Percentiles rank a stretch among this genome's conserved stretches.
These are phyloP conservation scores for Mycena venus DNA, from an alignment of 768 basidiomycete species.

Conservation along the genomic window DNA sequence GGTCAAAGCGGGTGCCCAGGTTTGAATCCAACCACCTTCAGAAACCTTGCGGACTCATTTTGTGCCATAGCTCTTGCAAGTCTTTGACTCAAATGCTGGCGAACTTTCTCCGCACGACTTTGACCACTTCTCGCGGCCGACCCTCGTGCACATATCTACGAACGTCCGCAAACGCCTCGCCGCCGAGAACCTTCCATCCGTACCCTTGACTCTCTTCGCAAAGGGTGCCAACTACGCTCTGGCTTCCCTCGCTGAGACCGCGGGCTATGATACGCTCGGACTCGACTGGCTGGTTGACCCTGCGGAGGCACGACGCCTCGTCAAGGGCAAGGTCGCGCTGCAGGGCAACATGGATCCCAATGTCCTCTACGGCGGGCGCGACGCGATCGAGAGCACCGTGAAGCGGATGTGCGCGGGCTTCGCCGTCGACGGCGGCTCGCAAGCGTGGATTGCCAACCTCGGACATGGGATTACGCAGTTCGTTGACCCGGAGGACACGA, in stretches of 20 bases:
- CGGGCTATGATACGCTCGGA: slow-evolving; percentile 90
- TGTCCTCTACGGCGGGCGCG: slow-evolving; percentile 86
- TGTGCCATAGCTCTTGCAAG: slow-evolving; percentile 82
- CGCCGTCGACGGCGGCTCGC: slow-evolving; percentile 63
- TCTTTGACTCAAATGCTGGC: slow-evolving; percentile 97
- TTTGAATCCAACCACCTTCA: slow-evolving; percentile 45
- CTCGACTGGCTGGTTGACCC: slow-evolving; percentile 94
- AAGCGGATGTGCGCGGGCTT: slow-evolving; percentile 88
- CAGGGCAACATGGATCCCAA: slow-evolving; percentile 97
- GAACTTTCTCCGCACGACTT: slow-evolving; percentile 94
- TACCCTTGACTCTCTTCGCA: slow-evolving; percentile 93
- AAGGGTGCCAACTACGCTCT: slow-evolving; percentile 92
- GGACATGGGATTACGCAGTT: slow-evolving; percentile 98
- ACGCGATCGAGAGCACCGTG: slow-evolving; percentile 89
- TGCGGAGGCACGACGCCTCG: slow-evolving; percentile 71
- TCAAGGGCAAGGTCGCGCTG: slow-evolving; percentile 74
- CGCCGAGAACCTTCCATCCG: slow-evolving; percentile 63
- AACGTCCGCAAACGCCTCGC: slow-evolving; percentile 74
- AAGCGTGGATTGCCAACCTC: slow-evolving; percentile 96
- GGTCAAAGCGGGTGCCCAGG: slow-evolving; percentile 96
- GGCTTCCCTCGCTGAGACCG: slow-evolving; percentile 65
- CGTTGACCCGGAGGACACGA: slow-evolving; percentile 93
- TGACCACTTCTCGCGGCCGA: slow-evolving; percentile 84
- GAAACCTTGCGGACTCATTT: slow-evolving; percentile 7
- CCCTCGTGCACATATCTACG: slow-evolving; percentile 77